phyloP scores from a whole-genome alignment of 768 basidiomycete genomes.

The Trichaptum fuscoviolaceum region DNA sequence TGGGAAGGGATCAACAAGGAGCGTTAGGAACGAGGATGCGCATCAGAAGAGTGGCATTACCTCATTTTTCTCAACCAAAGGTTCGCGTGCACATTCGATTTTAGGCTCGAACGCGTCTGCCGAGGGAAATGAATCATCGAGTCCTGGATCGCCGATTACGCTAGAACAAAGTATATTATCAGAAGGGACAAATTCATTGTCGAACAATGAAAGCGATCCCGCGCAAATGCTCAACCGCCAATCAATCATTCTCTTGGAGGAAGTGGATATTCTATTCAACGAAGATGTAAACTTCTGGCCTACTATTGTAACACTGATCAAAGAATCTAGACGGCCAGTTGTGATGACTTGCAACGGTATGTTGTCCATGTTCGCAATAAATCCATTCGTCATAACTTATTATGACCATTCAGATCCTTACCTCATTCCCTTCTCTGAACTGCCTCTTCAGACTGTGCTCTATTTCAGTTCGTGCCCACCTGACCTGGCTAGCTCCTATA shows the following conservation, averaged over 20 bases:
- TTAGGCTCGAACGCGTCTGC: neutral
- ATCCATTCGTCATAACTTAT: slow-evolving; percentile 13
- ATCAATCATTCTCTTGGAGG: slow-evolving; percentile 88
- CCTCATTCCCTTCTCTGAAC: slow-evolving; percentile 62
- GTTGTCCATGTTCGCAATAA: slow-evolving; percentile 19
- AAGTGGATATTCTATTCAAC: slow-evolving; percentile 89
- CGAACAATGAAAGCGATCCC: slow-evolving; percentile 6
- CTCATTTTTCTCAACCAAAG: neutral
- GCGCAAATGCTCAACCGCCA: slow-evolving; percentile 48
- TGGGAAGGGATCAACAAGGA: slow-evolving; percentile 23
- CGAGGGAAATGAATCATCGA: neutral
- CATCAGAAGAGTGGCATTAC: slow-evolving; percentile 1
- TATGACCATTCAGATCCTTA: slow-evolving; percentile 49
- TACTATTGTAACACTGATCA: slow-evolving; percentile 74
- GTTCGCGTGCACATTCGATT: neutral
- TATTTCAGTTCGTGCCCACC: slow-evolving; percentile 57
- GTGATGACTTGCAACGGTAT: slow-evolving; percentile 94
- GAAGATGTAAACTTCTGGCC: slow-evolving; percentile 87
- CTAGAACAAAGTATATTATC: neutral
- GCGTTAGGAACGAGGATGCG: neutral
- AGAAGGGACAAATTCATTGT: slow-evolving; percentile 2
- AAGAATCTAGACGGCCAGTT: slow-evolving; percentile 79
- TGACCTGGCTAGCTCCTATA: slow-evolving; percentile 56
- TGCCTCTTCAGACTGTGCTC: slow-evolving; percentile 74
- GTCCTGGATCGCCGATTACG: neutral